Base-by-base conservation (phyloP, 805 yeast genomes). In the Lipomyces sp. region DNA sequence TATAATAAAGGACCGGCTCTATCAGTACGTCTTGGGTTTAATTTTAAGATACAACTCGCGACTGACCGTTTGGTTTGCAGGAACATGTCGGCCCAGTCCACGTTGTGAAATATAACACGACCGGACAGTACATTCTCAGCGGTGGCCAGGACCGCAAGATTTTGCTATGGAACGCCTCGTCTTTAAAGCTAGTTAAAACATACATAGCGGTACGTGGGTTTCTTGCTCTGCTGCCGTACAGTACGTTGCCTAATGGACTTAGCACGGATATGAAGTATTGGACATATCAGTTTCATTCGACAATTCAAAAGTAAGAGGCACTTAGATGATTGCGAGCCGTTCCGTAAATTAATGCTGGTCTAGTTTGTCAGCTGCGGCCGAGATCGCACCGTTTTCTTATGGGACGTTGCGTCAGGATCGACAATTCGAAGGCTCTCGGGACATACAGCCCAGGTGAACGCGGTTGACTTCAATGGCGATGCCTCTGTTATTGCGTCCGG, bases 311-410 rank as follows among this genome's bases (percentile, higher is more conserved):
- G 61, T 52, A 47, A 16, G 45, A n/a, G n/a, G n/a, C n/a, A n/a
- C n/a, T n/a, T n/a, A n/a, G n/a, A n/a, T n/a, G n/a, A n/a, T n/a
- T n/a, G n/a, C n/a, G n/a, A n/a, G n/a, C n/a, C n/a, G n/a, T n/a
- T n/a, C n/a, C n/a, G n/a, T n/a, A n/a, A n/a, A n/a, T n/a, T n/a
- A n/a, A n/a, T n/a, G n/a, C n/a, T n/a, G n/a, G n/a, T 33, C 10
- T 40, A 52, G 58, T 67, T 67, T 46, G 69, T 60, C 19, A 58
- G 66, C 39, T 62, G 65, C 28, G 70, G 71, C 14, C 66, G 68
- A 7, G 71, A 67, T 42, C 45, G 67, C 11, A 51, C 60, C 8
- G 65, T 60, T 7, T 59, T 51, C 36, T 41, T 65, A 5, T 67
- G 71, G 67, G 69, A 67, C 44, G 66, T 64, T 2, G 41, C 55